Conservation (phyloP, 129 eudicot species). For the Cynara cardunculus region DNA sequence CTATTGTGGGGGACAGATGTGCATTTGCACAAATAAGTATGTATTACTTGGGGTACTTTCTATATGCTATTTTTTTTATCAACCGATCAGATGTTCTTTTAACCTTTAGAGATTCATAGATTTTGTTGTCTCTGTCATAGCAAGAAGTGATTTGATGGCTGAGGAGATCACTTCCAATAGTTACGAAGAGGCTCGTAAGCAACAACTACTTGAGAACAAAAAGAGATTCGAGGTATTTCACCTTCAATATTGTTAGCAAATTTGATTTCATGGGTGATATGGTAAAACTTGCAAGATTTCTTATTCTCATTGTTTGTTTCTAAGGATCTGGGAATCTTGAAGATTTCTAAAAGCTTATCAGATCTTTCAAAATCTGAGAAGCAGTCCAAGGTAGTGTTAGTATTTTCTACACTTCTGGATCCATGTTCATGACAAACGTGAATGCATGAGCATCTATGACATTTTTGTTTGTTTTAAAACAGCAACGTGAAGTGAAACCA, state of each 20-base stretch:
- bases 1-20: neutral
- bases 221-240: slow-evolving; percentile 58
- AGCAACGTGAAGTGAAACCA: slow-evolving; percentile 47
- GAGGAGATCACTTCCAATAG: slow-evolving; percentile 33
- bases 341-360: slow-evolving; percentile 56
- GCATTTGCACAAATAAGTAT: neutral
- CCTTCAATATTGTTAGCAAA: neutral
- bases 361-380: slow-evolving; percentile 48
- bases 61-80: neutral
- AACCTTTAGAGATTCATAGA: neutral
- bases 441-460: neutral
- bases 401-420: neutral
- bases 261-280: neutral
- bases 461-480: slow-evolving; percentile 12
- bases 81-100: neutral
- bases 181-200: slow-evolving; percentile 71
- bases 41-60: neutral
- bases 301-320: neutral
- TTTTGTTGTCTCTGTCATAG: neutral
- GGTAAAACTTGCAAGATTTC: neutral
- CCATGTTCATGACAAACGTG: neutral
- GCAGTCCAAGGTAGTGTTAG: slow-evolving; percentile 51
- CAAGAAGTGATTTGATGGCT: slow-evolving; percentile 31
- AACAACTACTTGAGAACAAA: slow-evolving; percentile 61
- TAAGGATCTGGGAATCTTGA: slow-evolving; percentile 72